Base-by-base conservation (phyloP, 306 rosid species). In the Cucurbita maxima region DNA sequence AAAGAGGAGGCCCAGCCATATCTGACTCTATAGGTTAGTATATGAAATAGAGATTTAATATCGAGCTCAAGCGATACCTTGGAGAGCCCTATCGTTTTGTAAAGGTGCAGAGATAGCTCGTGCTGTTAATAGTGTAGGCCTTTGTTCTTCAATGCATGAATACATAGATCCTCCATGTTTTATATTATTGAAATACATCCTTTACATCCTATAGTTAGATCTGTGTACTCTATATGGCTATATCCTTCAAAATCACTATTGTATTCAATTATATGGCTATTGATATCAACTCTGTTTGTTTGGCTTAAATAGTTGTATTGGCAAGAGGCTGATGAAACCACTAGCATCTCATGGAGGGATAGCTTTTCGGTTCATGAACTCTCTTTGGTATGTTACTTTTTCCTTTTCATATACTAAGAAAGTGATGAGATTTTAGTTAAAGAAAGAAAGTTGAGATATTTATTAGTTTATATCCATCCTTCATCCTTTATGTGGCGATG, bases 1-100 rank as follows among this genome's bases (percentile, higher is more conserved):
- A 76, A 94, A 94, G 88, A 89, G 98, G 84, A 87, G 97, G 78
- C 97, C 96, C 4, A 90, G 87, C 85, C 98, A 90, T 83, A 79
- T 79, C 74, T 90, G 85, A 86, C 76, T 79, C 73, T 74, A 63
- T 53, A 40, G 71, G 56, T 74, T 81, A 81, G 69, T 74, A 48
- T 22, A 69, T 69, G 58, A 69, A 68, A 69, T 25, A 20, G 58
- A 47, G 74, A 50, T 25, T 69, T 22, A 50, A 44, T 14, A 25
- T 69, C 25, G 58, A 69, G 74, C 57, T 69, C 15, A 22, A 50
- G 58, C 44, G 74, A 48, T 48, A 69, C 7, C 43, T 56, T 1
- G 15, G 8, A 51, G 74, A 20, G 60, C 61, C 62, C 50, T 51
- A 16, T 20, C 40, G 19, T 62, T 52, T 68, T 82, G 75, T 76